Evolutionary conservation across 2,329 filamentous ascomycete species (phyloP).

Genomic region (Aspergillus versicolor): DNA sequence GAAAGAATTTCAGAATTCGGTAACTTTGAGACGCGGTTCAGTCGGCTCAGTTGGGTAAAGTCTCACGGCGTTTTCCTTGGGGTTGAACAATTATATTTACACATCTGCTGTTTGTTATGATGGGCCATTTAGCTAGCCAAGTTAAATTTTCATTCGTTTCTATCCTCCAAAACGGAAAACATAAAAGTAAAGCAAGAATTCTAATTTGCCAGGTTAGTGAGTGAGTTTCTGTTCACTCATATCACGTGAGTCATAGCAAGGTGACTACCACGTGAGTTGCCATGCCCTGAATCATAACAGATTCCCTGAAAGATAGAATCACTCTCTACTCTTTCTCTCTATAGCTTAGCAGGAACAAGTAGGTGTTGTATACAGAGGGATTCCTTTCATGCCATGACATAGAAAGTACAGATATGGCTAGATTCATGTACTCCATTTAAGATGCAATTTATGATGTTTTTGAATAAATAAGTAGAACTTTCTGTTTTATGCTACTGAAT

Average conservation of each 20-base stretch:
- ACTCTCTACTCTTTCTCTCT: neutral
- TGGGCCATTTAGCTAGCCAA: neutral
- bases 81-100: neutral
- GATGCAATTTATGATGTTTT: neutral
- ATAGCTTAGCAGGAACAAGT: neutral
- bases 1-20: neutral
- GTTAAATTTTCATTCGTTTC: neutral
- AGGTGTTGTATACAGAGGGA: neutral
- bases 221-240: neutral
- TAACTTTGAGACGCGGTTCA: neutral
- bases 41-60: neutral
- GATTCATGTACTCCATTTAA: neutral
- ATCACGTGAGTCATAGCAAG: constrained; percentile 4
- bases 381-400: neutral
- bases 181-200: too few relatives aligned
- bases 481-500: neutral
- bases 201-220: too few relatives aligned
- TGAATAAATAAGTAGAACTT: neutral
- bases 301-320: neutral
- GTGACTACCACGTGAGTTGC: neutral
- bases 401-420: neutral
- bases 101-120: neutral
- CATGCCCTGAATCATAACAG: constrained; percentile 4
- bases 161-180: too few relatives aligned
- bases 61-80: neutral